Conservation (phyloP, 1,139 yeast genomes). For the Kodamaea derodonti region DNA sequence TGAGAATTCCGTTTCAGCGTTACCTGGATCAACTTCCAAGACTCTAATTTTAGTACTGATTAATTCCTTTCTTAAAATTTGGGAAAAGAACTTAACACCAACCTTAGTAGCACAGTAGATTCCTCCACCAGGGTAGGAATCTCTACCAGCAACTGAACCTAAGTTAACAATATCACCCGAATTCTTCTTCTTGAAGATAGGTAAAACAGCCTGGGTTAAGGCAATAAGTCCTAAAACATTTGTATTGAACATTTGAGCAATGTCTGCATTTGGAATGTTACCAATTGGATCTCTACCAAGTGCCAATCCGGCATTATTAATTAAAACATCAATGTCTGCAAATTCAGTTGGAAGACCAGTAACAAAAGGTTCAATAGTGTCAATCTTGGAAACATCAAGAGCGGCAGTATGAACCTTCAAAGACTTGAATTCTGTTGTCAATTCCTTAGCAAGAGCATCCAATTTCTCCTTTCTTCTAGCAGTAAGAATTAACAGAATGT, state of each 20-base stretch:
- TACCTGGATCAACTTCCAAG: constrained; percentile 83
- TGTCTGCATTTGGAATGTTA: constrained; percentile 28
- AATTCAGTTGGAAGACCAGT: constrained; percentile 30
- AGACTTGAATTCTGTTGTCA: constrained; percentile 21
- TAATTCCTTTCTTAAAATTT: constrained; percentile 73
- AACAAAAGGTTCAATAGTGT: constrained; percentile 31
- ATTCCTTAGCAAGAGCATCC: constrained; percentile 24
- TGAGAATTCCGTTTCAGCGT: constrained; percentile 85
- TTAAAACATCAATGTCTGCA: constrained; percentile 35
- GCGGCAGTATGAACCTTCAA: constrained; percentile 25
- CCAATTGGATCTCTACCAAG: constrained; percentile 39
- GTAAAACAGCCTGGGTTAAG: constrained; percentile 39
- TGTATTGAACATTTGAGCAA: constrained; percentile 37
- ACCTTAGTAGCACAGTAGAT: constrained; percentile 90
- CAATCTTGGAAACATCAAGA: constrained; percentile 37
- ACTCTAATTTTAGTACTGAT: constrained; percentile 72
- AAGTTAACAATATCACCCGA: constrained; percentile 77
- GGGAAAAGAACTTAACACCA: constrained; percentile 72
- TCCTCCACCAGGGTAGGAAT: constrained; percentile 81
- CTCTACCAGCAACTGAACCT: constrained; percentile 88
- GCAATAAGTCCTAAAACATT: constrained; percentile 41
- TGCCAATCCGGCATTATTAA: constrained; percentile 45
- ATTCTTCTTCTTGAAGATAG: constrained; percentile 44
- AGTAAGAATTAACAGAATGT: constrained; percentile 36
- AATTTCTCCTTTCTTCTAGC: constrained; percentile 42